Percentiles rank a stretch among this genome's conserved stretches.
Evolutionary conservation across 1,139 yeast species (phyloP).

Genomic region (Saccharomyces hybrid): DNA sequence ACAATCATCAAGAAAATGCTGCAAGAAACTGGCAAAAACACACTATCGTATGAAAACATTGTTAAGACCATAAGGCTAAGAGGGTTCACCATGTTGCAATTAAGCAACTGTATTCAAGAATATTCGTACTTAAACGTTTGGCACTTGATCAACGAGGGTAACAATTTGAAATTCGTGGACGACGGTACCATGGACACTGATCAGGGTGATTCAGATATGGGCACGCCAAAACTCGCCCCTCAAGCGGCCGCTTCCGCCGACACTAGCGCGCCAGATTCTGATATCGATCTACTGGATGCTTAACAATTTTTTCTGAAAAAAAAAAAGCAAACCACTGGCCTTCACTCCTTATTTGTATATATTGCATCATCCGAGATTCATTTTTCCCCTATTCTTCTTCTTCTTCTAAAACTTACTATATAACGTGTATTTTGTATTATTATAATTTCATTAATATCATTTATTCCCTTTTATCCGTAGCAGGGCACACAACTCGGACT

Average conservation of each 20-base stretch:
- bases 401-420: neutral
- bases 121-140: constrained; percentile 69
- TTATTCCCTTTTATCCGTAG: neutral
- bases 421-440: neutral
- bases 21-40: constrained; percentile 35
- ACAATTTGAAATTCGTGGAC: constrained; percentile 36
- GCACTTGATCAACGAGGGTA: constrained; percentile 66
- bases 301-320: neutral
- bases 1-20: constrained; percentile 37
- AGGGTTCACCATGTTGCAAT: constrained; percentile 77
- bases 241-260: neutral
- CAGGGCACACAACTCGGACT: neutral
- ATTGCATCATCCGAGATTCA: neutral
- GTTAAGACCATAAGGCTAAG: constrained; percentile 67
- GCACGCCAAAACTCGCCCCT: neutral
- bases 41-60: constrained; percentile 51
- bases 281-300: neutral
- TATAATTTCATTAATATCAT: neutral
- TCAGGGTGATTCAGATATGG: neutral
- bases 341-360: neutral
- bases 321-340: neutral
- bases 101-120: constrained; percentile 66
- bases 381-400: neutral
- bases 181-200: constrained; percentile 27
- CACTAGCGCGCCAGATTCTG: neutral